Evolutionary conservation across 495 filamentous ascomycete species (phyloP).

Genomic region (Aspergillus incahuasiensis): DNA sequence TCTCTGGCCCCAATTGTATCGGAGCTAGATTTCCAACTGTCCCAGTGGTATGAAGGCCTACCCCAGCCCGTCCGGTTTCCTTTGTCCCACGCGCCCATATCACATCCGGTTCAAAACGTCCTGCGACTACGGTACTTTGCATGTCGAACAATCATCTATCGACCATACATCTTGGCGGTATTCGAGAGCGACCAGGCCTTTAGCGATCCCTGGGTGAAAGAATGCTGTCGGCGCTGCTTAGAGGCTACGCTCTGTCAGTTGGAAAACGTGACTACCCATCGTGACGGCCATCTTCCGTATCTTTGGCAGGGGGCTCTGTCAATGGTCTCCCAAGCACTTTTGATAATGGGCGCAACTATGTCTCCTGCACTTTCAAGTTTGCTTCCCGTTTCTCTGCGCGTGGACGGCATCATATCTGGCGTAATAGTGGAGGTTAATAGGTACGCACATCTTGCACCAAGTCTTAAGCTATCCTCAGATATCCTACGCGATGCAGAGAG

Average conservation of each 20-base stretch:
- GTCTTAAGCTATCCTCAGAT: slow-evolving; percentile 65
- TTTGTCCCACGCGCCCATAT: slow-evolving; percentile 56
- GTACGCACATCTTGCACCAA: slow-evolving; percentile 70
- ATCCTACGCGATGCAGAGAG: slow-evolving; percentile 76
- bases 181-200: slow-evolving; percentile 70
- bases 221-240: slow-evolving; percentile 75
- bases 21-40: slow-evolving; percentile 76
- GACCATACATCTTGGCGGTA: slow-evolving; percentile 76
- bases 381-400: slow-evolving; percentile 56
- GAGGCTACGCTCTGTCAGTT: slow-evolving; percentile 76
- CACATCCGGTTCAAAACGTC: slow-evolving; percentile 74
- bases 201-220: slow-evolving; percentile 63
- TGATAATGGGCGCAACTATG: slow-evolving; percentile 83
- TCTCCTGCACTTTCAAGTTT: slow-evolving; percentile 65
- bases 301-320: slow-evolving; percentile 80
- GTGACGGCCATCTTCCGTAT: slow-evolving; percentile 82
- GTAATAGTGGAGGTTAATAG: slow-evolving; percentile 69
- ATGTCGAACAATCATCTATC: slow-evolving; percentile 79
- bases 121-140: slow-evolving; percentile 75
- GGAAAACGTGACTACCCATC: slow-evolving; percentile 73
- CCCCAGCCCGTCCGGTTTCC: slow-evolving; percentile 72
- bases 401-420: slow-evolving; percentile 70
- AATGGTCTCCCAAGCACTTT: slow-evolving; percentile 72
- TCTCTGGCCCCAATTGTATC: slow-evolving; percentile 71
- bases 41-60: slow-evolving; percentile 78